phyloP scores from a whole-genome alignment of 1,284 basidiomycete species.

The Pholiota adiposa region DNA sequence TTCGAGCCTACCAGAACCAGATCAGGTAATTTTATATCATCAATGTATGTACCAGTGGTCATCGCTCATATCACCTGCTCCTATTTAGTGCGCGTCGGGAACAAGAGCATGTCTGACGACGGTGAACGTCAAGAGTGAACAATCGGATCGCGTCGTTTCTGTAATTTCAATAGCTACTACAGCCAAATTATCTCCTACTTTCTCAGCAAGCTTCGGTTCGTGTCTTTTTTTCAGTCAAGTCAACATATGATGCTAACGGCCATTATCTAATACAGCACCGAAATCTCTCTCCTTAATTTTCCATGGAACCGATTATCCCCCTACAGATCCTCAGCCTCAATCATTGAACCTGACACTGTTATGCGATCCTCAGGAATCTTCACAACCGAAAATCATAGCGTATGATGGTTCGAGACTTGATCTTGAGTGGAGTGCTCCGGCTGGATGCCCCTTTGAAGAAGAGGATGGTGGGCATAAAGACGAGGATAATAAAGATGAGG shows the following conservation, averaged over 20 bases:
- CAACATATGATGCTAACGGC: constrained; percentile 3
- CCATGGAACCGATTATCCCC: constrained; percentile 66
- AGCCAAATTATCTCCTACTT: constrained; percentile 43
- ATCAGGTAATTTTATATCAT: constrained; percentile 58
- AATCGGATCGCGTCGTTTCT: constrained; percentile 59
- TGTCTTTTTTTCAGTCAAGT: constrained; percentile 8
- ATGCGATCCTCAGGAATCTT: constrained; percentile 48
- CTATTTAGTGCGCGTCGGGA: constrained; percentile 61
- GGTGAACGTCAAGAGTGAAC: constrained; percentile 59
- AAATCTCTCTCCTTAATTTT: constrained; percentile 62
- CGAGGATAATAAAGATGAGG: constrained; percentile 39
- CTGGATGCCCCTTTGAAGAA: constrained; percentile 52
- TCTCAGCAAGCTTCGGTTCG: constrained; percentile 46
- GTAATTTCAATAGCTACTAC: constrained; percentile 70
- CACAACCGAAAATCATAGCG: constrained; percentile 55
- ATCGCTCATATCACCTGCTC: not conserved
- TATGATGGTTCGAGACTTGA: constrained; percentile 61
- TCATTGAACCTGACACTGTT: constrained; percentile 62
- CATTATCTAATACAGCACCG: constrained; percentile 39
- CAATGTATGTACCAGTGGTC: not conserved
- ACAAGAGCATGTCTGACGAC: constrained; percentile 75
- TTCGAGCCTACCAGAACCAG: constrained; percentile 52
- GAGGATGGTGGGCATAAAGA: constrained; percentile 27
- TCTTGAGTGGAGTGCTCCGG: constrained; percentile 63
- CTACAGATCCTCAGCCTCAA: constrained; percentile 50